These are phyloP conservation scores for Schizosaccharomyces versatilis DNA, from an alignment of 1,139 yeast genomes.

Conservation along the genomic window DNA sequence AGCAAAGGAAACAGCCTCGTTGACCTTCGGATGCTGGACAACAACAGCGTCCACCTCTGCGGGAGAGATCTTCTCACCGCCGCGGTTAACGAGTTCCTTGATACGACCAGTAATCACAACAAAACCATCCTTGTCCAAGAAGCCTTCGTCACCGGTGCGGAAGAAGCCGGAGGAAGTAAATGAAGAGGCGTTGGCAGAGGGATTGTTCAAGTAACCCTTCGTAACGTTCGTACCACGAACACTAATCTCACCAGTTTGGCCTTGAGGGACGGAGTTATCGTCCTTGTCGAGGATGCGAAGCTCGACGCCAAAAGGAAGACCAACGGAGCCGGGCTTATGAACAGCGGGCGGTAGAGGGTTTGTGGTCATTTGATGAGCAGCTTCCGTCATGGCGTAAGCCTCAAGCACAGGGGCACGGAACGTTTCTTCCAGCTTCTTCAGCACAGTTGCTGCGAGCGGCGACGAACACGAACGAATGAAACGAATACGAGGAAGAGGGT, in stretches of 20 bases:
- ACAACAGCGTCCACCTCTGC: constrained; percentile 38
- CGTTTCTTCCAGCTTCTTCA: constrained; percentile 30
- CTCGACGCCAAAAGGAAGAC: constrained; percentile 40
- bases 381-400: constrained; percentile 65
- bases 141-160: constrained; percentile 56
- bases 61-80: constrained; percentile 52
- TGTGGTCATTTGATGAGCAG: constrained; percentile 50
- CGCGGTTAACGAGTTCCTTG: constrained; percentile 45
- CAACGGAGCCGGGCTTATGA: constrained; percentile 48
- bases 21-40: constrained; percentile 33
- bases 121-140: constrained; percentile 35
- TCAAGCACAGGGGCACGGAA: constrained; percentile 46
- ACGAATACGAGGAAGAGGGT: constrained; percentile 30
- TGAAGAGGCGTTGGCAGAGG: constrained; percentile 41
- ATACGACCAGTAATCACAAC: constrained; percentile 40
- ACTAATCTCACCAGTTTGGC: constrained; percentile 41
- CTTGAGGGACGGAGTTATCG: constrained; percentile 27
- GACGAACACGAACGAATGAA: constrained; percentile 50
- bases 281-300: constrained; percentile 32
- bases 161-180: constrained; percentile 37
- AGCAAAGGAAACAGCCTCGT: constrained; percentile 49
- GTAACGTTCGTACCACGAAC: constrained; percentile 45
- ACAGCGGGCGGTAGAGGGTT: constrained; percentile 41
- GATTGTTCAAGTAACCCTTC: constrained; percentile 45
- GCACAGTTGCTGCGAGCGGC: constrained; percentile 40